Percentiles rank a stretch among this genome's conserved stretches.
Conservation (phyloP, 345 rosid species). For the Melastoma malabathricum region DNA sequence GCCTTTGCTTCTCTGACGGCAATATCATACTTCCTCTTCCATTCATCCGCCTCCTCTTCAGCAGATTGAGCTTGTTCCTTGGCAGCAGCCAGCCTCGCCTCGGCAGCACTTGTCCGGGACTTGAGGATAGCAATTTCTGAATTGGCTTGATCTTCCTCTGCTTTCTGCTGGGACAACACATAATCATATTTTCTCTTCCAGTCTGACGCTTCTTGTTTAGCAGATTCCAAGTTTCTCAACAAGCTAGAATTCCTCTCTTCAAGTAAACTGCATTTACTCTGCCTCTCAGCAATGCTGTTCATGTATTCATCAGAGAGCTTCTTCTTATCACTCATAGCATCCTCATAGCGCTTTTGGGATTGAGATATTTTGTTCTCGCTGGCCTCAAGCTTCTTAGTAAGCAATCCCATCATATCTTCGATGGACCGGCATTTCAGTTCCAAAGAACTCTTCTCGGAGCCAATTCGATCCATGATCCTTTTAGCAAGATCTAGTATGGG, state of each 20-base stretch:
- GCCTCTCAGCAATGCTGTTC: constrained; percentile 58
- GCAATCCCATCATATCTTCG: constrained; percentile 69
- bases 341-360: constrained; percentile 83
- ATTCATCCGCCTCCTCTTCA: constrained; percentile 84
- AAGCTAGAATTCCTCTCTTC: constrained; percentile 76
- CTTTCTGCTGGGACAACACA: constrained; percentile 55
- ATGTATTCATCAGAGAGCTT: constrained; percentile 73
- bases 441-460: constrained; percentile 74
- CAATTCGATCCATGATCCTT: constrained; percentile 66
- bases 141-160: constrained; percentile 51
- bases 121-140: constrained; percentile 71
- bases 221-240: constrained; percentile 55
- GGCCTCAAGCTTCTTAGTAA: constrained; percentile 76
- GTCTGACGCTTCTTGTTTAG: constrained; percentile 54
- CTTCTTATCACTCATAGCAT: constrained; percentile 86
- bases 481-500: constrained; percentile 69
- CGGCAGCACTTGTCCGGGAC: constrained; percentile 80
- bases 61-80: constrained; percentile 77
- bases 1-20: constrained; percentile 82
- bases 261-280: constrained; percentile 59
- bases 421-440: constrained; percentile 63
- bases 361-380: constrained; percentile 73
- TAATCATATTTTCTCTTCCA: constrained; percentile 75
- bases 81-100: constrained; percentile 94
- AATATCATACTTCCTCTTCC: constrained; percentile 84